A percentile compares a stretch with the other conserved stretches of the same genome.
Conservation (phyloP, 257 asterid species). For the Nicotiana tabacum region DNA sequence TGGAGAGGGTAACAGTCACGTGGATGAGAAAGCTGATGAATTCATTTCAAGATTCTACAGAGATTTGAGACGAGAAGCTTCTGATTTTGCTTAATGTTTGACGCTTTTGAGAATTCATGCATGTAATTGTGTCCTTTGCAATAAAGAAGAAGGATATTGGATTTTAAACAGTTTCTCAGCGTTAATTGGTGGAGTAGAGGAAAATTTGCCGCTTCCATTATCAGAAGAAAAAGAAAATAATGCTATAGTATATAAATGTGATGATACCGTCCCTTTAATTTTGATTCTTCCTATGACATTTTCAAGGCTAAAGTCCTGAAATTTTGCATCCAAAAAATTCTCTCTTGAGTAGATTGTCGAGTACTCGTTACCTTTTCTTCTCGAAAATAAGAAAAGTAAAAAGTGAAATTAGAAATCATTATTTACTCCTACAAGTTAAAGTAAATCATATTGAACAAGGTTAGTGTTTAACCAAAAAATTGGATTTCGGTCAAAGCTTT, state of each 20-base stretch:
- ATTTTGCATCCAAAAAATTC: background rate
- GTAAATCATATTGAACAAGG: background rate
- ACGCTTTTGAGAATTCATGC: no score
- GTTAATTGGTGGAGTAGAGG: no score
- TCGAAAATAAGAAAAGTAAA: background rate
- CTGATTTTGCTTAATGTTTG: background rate
- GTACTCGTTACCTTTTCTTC: background rate
- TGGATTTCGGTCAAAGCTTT: no score
- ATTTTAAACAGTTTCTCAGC: no score
- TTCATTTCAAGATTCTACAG: conserved; percentile 25
- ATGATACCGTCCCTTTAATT: background rate
- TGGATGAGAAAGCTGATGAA: conserved; percentile 28
- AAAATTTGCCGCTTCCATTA: no score
- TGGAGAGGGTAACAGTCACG: conserved; percentile 7
- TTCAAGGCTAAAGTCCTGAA: background rate
- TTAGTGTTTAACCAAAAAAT: no score
- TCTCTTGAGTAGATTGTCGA: background rate
- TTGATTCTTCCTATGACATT: background rate
- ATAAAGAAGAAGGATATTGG: background rate
- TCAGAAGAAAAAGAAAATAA: background rate
- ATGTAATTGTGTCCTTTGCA: no score
- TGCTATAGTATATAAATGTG: background rate
- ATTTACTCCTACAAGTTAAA: background rate
- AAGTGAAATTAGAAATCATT: no score
- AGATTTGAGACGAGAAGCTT: conserved; percentile 17